Evolutionary conservation across 2,329 filamentous ascomycete genomes (phyloP).

Genomic region (Alternaria atra): DNA sequence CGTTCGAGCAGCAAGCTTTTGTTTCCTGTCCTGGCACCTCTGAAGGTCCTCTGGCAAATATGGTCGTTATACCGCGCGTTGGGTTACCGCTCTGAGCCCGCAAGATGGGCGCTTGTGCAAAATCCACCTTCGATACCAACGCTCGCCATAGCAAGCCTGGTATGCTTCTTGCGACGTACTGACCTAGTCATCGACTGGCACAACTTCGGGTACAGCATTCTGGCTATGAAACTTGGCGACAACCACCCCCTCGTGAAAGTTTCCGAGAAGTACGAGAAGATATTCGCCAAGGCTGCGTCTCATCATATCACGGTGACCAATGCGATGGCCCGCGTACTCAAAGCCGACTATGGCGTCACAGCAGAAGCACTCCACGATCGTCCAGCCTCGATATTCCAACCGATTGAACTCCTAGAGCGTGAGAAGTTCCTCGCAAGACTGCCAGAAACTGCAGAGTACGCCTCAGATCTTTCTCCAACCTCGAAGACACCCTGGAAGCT

Average conservation of each 20-base stretch:
- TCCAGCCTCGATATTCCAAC: slow-evolving; percentile 82
- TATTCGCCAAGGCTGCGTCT: slow-evolving; percentile 72
- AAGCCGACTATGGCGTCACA: slow-evolving; percentile 70
- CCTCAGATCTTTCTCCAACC: slow-evolving; percentile 60
- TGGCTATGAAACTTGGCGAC: slow-evolving; percentile 71
- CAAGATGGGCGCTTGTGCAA: slow-evolving; percentile 87
- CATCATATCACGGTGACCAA: slow-evolving; percentile 88
- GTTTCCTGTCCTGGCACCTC: slow-evolving; percentile 79
- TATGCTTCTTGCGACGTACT: slow-evolving; percentile 80
- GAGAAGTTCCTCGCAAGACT: slow-evolving; percentile 70
- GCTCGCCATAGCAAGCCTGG: slow-evolving; percentile 75
- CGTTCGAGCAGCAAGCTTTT: slow-evolving; percentile 73
- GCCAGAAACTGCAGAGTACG: slow-evolving; percentile 69
- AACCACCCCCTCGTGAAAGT: slow-evolving; percentile 78
- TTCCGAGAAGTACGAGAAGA: slow-evolving; percentile 79
- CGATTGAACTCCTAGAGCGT: slow-evolving; percentile 59
- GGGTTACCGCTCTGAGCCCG: slow-evolving; percentile 75
- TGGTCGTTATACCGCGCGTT: slow-evolving; percentile 75
- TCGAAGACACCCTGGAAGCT: slow-evolving; percentile 69
- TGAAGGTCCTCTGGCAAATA: slow-evolving; percentile 88
- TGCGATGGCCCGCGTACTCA: slow-evolving; percentile 82
- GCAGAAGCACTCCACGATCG: slow-evolving; percentile 74
- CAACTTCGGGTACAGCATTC: slow-evolving; percentile 96
- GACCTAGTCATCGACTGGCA: slow-evolving; percentile 95
- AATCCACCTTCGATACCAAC: slow-evolving; percentile 97